Conservation (phyloP, 2,329 filamentous ascomycete species). For the Beauveria sp. region DNA sequence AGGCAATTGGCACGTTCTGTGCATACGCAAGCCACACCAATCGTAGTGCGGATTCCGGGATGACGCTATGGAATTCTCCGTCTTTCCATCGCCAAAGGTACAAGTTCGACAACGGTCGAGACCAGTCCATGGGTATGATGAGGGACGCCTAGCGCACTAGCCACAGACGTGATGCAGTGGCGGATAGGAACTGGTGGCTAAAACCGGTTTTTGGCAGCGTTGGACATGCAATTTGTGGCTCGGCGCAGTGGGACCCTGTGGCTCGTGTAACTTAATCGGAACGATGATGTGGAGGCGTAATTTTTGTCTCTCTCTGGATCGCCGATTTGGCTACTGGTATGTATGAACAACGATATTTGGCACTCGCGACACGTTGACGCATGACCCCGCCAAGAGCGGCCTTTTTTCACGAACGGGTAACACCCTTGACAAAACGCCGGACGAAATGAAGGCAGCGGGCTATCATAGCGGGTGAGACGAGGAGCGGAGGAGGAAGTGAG, state of each 20-base stretch:
- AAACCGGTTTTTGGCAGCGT: constrained; percentile 4
- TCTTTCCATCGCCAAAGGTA: not conserved
- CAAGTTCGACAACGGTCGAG: not conserved
- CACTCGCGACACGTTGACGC: not conserved
- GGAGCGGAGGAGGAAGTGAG: not conserved
- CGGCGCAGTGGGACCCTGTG: not conserved
- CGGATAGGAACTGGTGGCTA: not conserved
- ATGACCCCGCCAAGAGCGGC: not conserved
- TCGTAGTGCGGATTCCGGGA: not conserved
- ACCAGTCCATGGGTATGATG: not conserved
- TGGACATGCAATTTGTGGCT: not conserved
- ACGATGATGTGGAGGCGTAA: not conserved
- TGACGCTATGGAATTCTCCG: not conserved
- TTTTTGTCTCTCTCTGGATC: not conserved
- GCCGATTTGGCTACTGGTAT: not conserved
- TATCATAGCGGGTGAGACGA: not conserved
- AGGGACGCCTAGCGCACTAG: not conserved
- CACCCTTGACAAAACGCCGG: not conserved
- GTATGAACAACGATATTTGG: not conserved
- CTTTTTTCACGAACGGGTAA: not conserved
- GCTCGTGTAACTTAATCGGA: not conserved
- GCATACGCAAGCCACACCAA: not conserved
- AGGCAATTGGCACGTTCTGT: not conserved
- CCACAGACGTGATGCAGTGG: not conserved
- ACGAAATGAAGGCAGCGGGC: not conserved